Conservation (phyloP, 2,329 filamentous ascomycete genomes). For the Lecanicillium sp. region DNA sequence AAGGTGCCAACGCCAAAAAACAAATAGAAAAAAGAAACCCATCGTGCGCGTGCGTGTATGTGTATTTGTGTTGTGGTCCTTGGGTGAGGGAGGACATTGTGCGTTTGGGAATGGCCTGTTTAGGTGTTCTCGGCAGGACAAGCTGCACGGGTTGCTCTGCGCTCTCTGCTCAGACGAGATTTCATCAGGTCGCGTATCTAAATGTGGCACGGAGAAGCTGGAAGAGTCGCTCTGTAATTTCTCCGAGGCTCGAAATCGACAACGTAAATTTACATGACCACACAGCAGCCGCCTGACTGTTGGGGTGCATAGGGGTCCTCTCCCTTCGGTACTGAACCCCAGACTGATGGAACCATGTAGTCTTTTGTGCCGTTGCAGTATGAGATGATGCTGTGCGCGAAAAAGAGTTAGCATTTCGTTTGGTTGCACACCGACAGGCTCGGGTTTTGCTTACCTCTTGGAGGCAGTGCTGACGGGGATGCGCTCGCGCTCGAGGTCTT, state of each 20-base stretch:
- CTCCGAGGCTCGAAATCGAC: too few relatives aligned
- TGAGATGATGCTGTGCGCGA: conserved; percentile 69
- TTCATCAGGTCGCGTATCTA: too few relatives aligned
- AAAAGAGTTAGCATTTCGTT: background rate
- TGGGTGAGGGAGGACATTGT: conserved; percentile 9
- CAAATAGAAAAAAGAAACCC: conserved; percentile 4
- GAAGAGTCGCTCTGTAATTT: too few relatives aligned
- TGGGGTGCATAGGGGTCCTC: conserved; percentile 98
- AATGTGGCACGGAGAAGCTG: too few relatives aligned
- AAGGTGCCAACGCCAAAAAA: conserved; percentile 9
- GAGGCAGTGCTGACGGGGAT: conserved; percentile 94
- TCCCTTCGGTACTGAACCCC: conserved; percentile 87
- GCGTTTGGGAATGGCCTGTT: conserved; percentile 10
- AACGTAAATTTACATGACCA: conserved; percentile 65
- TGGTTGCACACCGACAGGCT: conserved; percentile 4
- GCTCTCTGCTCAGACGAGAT: too few relatives aligned
- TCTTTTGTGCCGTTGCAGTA: conserved; percentile 98
- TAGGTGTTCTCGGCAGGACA: background rate
- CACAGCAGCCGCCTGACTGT: conserved; percentile 86
- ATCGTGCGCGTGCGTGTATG: conserved; percentile 4
- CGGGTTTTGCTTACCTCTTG: conserved; percentile 55
- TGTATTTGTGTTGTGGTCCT: background rate
- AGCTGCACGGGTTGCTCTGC: too few relatives aligned
- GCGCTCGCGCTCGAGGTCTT: conserved; percentile 89
- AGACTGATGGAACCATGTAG: conserved; percentile 97